Evolutionary conservation across 148 eudicot genomes (phyloP), one percentile per base, ranked within the genome.

Genomic region (Silene latifolia): DNA sequence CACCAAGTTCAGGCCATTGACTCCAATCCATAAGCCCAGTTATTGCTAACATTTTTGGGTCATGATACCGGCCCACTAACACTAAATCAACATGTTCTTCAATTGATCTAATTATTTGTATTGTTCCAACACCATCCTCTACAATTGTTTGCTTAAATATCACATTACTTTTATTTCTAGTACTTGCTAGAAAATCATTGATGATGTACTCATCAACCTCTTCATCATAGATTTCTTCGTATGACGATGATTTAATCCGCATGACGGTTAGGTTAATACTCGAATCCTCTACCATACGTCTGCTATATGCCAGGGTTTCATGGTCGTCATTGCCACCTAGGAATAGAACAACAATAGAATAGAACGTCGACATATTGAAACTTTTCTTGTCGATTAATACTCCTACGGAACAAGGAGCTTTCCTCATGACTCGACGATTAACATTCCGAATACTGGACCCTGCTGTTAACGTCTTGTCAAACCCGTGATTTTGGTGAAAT

Each of bases 1-100:
- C 78, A 7, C 78, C 78, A 12, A 76, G 72, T 51, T 76, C 78
- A 0, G 72, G 78, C 54, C 78, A 76, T 19, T 76, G 24, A 76
- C 72, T 54, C 78, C 78, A 67, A 14, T 67, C 78, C 51, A 67
- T 76, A 4, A 76, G 66, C 11, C 78, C 78, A 4, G 65, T n/a
- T 29, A 67, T 76, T 12, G 72, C 67, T 13, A 64, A 18, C 56
- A 67, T 15, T 2, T 76, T 39, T 0, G 57, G 19, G 24, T 76
- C 66, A 21, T 76, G 78, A 24, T 8, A 3, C 3, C 78, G 46
- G 0, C 78, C 78, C 27, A 76, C 78, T 7, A 76, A 54, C 14
- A 76, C 64, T 27, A 76, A 56, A 67, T 76, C 72, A 8, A 76
- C 72, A 21, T 56, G 18, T 12, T 56, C 54, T 57, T 76, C 72